Evolutionary conservation across 2,329 filamentous ascomycete species (phyloP), one percentile per base, ranked within the genome.

Genomic region (Fusarium multiceps): DNA sequence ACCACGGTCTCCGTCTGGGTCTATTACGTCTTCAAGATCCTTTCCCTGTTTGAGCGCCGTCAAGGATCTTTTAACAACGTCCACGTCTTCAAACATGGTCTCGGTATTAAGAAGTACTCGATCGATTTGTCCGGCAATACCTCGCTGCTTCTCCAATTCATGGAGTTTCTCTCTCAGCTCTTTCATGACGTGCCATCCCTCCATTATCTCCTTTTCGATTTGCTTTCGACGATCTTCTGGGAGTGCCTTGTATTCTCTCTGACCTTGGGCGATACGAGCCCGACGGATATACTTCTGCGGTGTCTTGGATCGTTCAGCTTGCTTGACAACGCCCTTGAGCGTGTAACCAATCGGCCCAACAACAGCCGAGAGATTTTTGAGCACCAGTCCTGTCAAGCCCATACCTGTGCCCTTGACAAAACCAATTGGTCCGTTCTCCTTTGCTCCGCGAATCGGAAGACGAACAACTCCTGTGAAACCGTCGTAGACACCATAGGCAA

Each of bases 401-500:
- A 89, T 89, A 16, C 87, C 89, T 0, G 89, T 79, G 4, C 90
- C 90, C 42, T 86, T 80, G 18, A 85, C 72, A 40, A 85, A 81
- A 0, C 83, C 84, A 20, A 78, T 58, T 1, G 79, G 76, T 3
- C 88, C 88, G 10, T 82, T 79, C n/a, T 86, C 80, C 57, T 83
- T 84, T 4, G 88, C 88, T 0, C 88, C 88, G 1, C 83, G 83
- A 43, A 86, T 79, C 0, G 90, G 90, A 18, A 90, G 85, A 3
- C 82, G 82, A 18, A 91, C 85, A 0, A 92, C 76, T 0, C 90
- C 90, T 0, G 88, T 89, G 50, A 89, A 83, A 14, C 87, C 90
- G 71, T 92, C 90, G 72, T 88, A 90, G 14, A 92, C 79, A 6
- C 90, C 90, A 63, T 87, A 89, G 1, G 85, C 77, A 30, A 92